Evolutionary conservation across 1,284 basidiomycete genomes (phyloP).

Genomic region (Trichosporon faecale): DNA sequence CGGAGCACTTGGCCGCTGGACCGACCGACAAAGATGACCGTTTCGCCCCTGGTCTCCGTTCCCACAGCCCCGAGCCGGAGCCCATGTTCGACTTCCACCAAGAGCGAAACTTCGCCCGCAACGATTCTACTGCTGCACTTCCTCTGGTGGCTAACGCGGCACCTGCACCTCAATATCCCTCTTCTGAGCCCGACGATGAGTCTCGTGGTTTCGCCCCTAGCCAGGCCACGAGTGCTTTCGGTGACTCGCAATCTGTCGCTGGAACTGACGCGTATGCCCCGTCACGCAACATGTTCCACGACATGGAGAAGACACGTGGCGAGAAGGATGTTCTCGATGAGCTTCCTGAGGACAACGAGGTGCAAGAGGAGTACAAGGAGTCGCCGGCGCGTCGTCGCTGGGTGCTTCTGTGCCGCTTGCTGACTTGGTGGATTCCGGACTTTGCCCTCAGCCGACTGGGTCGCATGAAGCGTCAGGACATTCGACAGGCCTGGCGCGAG

Average conservation of each 20-base stretch:
- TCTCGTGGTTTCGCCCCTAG: slow-evolving; percentile 59
- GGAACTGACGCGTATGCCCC: slow-evolving; percentile 89
- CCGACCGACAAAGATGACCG: slow-evolving; percentile 62
- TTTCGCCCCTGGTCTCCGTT: slow-evolving; percentile 56
- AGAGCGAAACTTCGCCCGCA: slow-evolving; percentile 20
- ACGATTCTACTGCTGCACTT: slow-evolving; percentile 55
- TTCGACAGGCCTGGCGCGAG: slow-evolving; percentile 95
- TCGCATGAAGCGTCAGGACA: slow-evolving; percentile 88
- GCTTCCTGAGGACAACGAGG: slow-evolving; percentile 78
- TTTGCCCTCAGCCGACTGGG: slow-evolving; percentile 68
- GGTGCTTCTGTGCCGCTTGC: slow-evolving; percentile 82
- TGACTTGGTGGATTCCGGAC: slow-evolving; percentile 88
- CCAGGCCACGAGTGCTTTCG: slow-evolving; percentile 63
- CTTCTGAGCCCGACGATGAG: slow-evolving; percentile 66
- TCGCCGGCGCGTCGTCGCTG: slow-evolving; percentile 75
- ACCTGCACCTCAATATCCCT: slow-evolving; percentile 62
- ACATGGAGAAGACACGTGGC: slow-evolving; percentile 62
- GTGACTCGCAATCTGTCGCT: slow-evolving; percentile 72
- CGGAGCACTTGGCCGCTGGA: slow-evolving; percentile 33
- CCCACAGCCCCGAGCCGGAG: slow-evolving; percentile 39
- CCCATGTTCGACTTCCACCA: slow-evolving; percentile 30
- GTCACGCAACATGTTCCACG: slow-evolving; percentile 90
- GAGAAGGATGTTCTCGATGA: slow-evolving; percentile 77
- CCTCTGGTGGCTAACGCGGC: slow-evolving; percentile 72
- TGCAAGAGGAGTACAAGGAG: slow-evolving; percentile 79